These are phyloP conservation scores for Quercus tomentella DNA, from an alignment of 331 rosid species.

Conservation along the genomic window DNA sequence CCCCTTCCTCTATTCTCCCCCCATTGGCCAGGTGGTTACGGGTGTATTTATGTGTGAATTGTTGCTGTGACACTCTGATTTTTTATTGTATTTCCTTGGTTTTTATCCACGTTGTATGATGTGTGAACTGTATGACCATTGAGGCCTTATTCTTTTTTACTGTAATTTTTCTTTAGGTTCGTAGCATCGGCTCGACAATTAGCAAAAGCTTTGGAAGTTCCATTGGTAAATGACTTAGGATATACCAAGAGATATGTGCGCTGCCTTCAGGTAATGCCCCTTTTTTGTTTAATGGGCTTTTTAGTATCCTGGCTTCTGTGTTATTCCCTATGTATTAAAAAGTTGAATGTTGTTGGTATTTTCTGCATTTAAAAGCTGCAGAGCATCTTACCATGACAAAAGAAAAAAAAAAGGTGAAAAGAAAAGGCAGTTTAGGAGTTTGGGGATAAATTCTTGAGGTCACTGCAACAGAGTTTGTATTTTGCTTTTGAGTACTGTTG, in stretches of 20 bases:
- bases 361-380: not conserved
- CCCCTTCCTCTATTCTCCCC: too few relatives aligned
- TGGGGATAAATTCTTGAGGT: not conserved
- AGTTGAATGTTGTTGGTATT: not conserved
- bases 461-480: not conserved
- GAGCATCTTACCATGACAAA: not conserved
- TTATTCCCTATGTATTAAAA: not conserved
- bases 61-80: not conserved
- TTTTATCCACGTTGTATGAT: not conserved
- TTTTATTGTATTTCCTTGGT: not conserved
- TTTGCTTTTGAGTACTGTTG: not conserved
- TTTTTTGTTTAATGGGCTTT: not conserved
- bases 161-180: slow-evolving; percentile 50
- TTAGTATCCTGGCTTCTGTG: not conserved
- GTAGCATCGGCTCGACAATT: slow-evolving; percentile 90
- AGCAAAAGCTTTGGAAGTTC: slow-evolving; percentile 98
- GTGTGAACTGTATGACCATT: not conserved
- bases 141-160: not conserved
- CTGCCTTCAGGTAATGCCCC: slow-evolving; percentile 82
- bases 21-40: not conserved
- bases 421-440: not conserved
- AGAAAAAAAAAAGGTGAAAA: not conserved
- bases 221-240: slow-evolving; percentile 98
- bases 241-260: slow-evolving; percentile 98
- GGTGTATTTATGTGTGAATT: not conserved